Base-by-base conservation (phyloP, 179 eudicot genomes). In the Silene noctiflora region DNA sequence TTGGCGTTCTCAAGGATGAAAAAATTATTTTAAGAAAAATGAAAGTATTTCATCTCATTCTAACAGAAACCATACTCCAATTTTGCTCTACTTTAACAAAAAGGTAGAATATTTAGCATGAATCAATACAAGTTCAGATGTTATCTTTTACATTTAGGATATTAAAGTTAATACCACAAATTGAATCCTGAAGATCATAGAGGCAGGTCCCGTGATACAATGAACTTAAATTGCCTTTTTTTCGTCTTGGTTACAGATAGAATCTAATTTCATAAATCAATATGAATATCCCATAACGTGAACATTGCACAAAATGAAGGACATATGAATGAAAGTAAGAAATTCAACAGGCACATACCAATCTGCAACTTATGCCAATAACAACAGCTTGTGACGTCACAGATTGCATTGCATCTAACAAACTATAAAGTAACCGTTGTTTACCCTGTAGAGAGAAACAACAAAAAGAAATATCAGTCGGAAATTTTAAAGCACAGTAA, bases 391-490 rank as follows among this genome's bases (percentile, higher is more conserved):
- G 97, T 80, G 99, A 92, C 63, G 96, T 81, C 77, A 95, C 89
- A 73, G 99, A 91, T 77, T 95, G 99, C 96, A 95, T 87, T 81
- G 97, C 97, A 83, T 95, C 99, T 67, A 95, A 83, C 81, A 95
- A 86, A 86, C 96, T 92, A 81, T 95, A 95, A 24, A 95, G 95
- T 72, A 95, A 73, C 46, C 91, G 86, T 76, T 95, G 99, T 83
- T 95, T 95, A 35, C 97, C 97, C 97, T 95, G 91, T 79, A 81
- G 76, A 79, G 46, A 72, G 65, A 5, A n/a, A n/a, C n/a, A 73
- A 61, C 48, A 8, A 29, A 29, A 76, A 55, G 20, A 16, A 27
- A 39, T 25, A 56, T 19, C 75, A 56, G 12, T 14, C 6, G 16
- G n/a, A 29, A 25, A 71, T 39, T 51, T 56, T 58, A 71, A 12